Evolutionary conservation across 1,284 basidiomycete genomes (phyloP).

Genomic region (Leucoagaricus sp.): DNA sequence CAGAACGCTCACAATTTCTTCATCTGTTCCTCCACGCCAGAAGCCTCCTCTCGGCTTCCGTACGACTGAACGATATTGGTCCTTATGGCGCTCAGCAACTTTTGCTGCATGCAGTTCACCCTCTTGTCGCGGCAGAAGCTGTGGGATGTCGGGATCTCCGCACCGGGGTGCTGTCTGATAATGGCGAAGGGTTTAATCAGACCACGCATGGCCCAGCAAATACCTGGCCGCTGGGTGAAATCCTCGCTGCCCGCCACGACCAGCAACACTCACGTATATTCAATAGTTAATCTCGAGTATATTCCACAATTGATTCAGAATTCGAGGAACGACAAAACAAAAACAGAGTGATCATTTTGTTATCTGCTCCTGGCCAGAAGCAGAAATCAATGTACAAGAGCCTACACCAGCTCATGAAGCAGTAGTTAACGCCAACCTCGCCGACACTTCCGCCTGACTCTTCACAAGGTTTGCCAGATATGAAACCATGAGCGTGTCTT

Average conservation of each 20-base stretch:
- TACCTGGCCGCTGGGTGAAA: slow-evolving; percentile 97
- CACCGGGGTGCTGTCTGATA: slow-evolving; percentile 36
- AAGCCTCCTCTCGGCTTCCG: slow-evolving; percentile 85
- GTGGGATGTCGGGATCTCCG: slow-evolving; percentile 44
- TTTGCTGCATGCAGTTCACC: slow-evolving; percentile 71
- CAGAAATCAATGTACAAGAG: background rate
- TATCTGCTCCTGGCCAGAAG: background rate
- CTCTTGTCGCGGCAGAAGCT: slow-evolving; percentile 61
- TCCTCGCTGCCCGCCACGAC: slow-evolving; percentile 89
- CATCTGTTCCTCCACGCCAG: slow-evolving; percentile 94
- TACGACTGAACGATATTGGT: slow-evolving; percentile 89
- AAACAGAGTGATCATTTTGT: background rate
- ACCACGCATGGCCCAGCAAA: slow-evolving; percentile 67
- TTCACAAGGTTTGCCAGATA: slow-evolving; percentile 95
- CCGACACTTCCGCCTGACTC: slow-evolving; percentile 92
- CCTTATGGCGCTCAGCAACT: slow-evolving; percentile 93
- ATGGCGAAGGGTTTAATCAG: slow-evolving; percentile 36
- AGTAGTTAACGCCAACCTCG: slow-evolving; percentile 81
- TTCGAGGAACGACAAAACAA: background rate
- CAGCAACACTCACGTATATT: slow-evolving; percentile 95
- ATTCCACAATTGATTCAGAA: too few relatives aligned
- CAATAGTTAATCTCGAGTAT: slow-evolving; percentile 65
- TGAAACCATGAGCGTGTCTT: slow-evolving; percentile 94
- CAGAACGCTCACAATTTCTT: slow-evolving; percentile 79
- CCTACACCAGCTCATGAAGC: slow-evolving; percentile 33